Evolutionary conservation across 2,329 filamentous ascomycete species (phyloP), one percentile per base, ranked within the genome.

Genomic region (Tetracladium maxilliforme): DNA sequence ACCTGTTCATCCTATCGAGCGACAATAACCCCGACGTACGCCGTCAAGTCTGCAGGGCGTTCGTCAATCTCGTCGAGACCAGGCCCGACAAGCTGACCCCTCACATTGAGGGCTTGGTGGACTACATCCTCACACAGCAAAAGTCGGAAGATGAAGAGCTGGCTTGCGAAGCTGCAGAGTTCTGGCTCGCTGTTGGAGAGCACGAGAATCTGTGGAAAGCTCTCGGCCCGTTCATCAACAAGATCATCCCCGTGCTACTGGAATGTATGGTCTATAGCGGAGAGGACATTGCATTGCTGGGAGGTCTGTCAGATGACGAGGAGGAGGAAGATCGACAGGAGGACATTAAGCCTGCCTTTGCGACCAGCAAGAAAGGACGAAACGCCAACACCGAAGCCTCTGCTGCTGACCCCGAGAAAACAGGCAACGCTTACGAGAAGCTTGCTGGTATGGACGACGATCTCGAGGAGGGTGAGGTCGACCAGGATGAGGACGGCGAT

Each of bases 261-360:
- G 73, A 90, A 36, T 92, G 82, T 45, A 98, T 98, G 87, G 73
- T 95, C 2, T 98, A 95, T 48, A 81, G 79, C 41, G 82, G 90
- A 34, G 90, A 98, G 38, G 90, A 95, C 36, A 90, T 93, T 38
- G 65, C 81, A 17, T 62, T 84, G 25, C 59, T 95, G 6, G 84
- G 86, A 33, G 79, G 74, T 7, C 83, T 83, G 33, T 81, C 77
- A 12, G 78, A 87, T 36, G 86, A 95, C 45, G 90, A 90, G 21
- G 84, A 95, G 10, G 67, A 83, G 32, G 87, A 98, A 23, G 90
- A 98, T 47, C 72, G 79, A 11, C 72, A 71, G 22, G 71, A 98
- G 49, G 90, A 98, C 40, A 81, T 98, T 43, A 92, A 83, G 47
- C 90, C 90, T 5, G 70, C 77, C 26, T 95, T 95, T 48, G 87